A percentile compares a stretch with the other conserved stretches of the same genome.
phyloP scores from a whole-genome alignment of 345 rosid species.

The Garcia nutans region DNA sequence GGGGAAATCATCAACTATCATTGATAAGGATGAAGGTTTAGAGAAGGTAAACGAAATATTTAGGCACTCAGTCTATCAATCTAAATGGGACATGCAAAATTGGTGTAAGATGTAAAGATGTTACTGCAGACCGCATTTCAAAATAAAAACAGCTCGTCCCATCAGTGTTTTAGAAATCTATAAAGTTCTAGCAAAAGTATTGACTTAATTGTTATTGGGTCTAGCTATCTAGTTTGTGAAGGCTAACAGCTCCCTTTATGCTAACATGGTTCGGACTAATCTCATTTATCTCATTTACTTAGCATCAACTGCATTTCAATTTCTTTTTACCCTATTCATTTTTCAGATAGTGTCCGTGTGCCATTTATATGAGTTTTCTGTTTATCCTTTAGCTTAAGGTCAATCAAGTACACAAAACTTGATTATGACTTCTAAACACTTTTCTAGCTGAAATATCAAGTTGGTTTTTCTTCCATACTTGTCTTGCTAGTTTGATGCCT shows the following conservation, averaged over 20 bases:
- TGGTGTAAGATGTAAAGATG: background rate
- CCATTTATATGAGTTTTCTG: background rate
- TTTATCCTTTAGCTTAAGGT: background rate
- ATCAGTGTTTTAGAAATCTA: conserved; percentile 1
- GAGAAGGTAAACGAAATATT: conserved; percentile 24
- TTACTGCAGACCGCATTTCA: background rate
- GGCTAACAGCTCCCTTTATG: background rate
- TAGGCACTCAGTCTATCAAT: background rate
- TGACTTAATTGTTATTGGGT: background rate
- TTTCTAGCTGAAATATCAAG: background rate
- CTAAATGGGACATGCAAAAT: background rate
- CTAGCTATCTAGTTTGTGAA: background rate
- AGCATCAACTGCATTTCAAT: background rate
- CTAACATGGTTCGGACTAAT: background rate
- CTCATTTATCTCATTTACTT: background rate
- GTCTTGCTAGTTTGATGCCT: conserved; percentile 30
- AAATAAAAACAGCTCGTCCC: background rate
- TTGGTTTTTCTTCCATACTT: background rate
- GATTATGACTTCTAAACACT: background rate
- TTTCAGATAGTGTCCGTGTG: background rate
- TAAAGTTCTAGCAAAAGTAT: background rate
- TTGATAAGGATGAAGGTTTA: conserved; percentile 32
- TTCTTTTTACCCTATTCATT: background rate
- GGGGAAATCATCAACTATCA: conserved; percentile 13
- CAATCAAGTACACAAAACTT: background rate